Percentiles rank a stretch among this genome's conserved stretches.
phyloP scores from a whole-genome alignment of 495 filamentous ascomycete genomes.

The Diplogelasinospora grovesii region DNA sequence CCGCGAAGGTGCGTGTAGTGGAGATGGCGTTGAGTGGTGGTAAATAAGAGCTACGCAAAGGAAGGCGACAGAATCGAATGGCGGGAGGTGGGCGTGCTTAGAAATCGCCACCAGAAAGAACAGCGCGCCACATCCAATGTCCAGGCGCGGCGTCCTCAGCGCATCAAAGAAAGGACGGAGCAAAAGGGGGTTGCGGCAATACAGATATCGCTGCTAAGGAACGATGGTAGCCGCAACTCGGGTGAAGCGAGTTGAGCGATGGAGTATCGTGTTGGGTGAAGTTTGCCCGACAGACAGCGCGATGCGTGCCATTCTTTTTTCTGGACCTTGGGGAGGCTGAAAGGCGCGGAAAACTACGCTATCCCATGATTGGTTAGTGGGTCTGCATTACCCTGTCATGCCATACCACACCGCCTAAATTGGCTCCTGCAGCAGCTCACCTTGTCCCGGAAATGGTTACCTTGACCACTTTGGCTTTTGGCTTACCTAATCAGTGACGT shows the following conservation, averaged over 20 bases:
- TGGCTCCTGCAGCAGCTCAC: neutral
- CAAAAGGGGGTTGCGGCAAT: neutral
- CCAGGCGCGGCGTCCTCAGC: conserved; percentile 11
- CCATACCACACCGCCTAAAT: neutral
- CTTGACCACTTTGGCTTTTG: too few species aligned
- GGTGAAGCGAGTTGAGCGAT: conserved; percentile 2
- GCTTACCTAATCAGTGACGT: too few species aligned
- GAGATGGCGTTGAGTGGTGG: too few species aligned
- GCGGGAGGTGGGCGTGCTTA: conserved; percentile 11
- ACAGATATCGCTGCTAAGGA: conserved; percentile 1
- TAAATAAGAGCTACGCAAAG: neutral
- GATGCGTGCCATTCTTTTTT: conserved; percentile 15
- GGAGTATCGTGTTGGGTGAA: conserved; percentile 9
- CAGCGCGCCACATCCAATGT: conserved; percentile 24
- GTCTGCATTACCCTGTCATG: neutral
- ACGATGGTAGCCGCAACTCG: conserved; percentile 6
- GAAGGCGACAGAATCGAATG: neutral
- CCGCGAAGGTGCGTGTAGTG: neutral
- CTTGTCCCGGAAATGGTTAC: too few species aligned
- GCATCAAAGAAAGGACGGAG: conserved; percentile 9
- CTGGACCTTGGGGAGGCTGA: conserved; percentile 18
- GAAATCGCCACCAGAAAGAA: conserved; percentile 22
- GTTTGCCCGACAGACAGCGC: neutral
- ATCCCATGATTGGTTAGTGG: conserved; percentile 7
- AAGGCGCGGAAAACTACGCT: conserved; percentile 17